Evolutionary conservation across 306 rosid species (phyloP), one percentile per base, ranked within the genome.

Genomic region (Quercus aquifolioides): DNA sequence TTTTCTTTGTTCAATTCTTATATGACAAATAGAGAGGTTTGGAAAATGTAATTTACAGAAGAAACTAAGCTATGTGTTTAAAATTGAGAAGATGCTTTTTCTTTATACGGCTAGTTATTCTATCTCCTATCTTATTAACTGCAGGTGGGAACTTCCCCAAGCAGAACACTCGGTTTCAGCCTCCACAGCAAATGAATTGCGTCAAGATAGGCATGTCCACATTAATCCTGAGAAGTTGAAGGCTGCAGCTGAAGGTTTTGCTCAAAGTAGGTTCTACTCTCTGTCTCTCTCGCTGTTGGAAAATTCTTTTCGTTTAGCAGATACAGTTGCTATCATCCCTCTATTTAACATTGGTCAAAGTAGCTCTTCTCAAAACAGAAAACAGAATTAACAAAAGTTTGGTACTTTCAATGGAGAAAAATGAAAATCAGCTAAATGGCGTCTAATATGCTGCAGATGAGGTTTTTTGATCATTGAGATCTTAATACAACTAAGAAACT

Each of bases 141-240:
- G 89, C 87, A 92, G 97, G 82, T 94, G 99, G 97, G 87, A 91
- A 79, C 5, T 91, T 83, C 97, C 97, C 33, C 31, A 78, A 70
- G 49, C 63, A 55, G 73, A 73, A 19, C 14, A 79, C 79, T 78
- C 84, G 1, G 52, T 85, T 30, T 88, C 85, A 46, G 96, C 98
- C 62, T 95, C 98, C 33, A 95, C 99, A 1, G 98, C 99, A 51
- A 92, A 95, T 80, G 97, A 91, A 18, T 69, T 91, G 97, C 92
- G 97, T 69, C 81, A 28, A 73, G 95, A 95, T 18, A 87, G 82
- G 83, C 79, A 81, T 49, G 38, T 41, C 28, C 1, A 85, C 87
- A 67, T 82, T 62, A 89, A 87, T 78, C 91, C 97, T 18, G 92
- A 92, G 76, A 94, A 94, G 90, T 74, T 92, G 77, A 94, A 91